Base-by-base conservation (phyloP, 768 basidiomycete species). In the Phanerodontia chrysosporium region DNA sequence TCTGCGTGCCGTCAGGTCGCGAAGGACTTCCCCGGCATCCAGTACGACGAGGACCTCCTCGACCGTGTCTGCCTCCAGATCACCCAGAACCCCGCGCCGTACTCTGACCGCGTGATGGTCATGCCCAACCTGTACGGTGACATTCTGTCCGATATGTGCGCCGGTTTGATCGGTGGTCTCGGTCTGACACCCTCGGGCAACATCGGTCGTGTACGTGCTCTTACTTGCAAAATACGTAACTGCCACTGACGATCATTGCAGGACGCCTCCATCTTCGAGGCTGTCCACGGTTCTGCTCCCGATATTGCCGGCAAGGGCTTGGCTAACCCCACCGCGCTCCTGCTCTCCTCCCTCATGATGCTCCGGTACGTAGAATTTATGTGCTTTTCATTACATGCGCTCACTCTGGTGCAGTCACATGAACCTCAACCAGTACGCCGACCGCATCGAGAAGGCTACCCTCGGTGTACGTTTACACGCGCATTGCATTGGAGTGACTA, bases 201-300 rank as follows among this genome's bases (percentile, higher is more conserved):
- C 77, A 98, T 98, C 72, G 95, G 95, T 65, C 86, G 89, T 66
- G 92, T 92, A 77, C 64, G 87, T 70, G 24, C 49, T 29, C 18
- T n/a, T 21, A n/a, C 21, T 28, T 18, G 6, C 16, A 18, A 36
- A 10, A 16, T 39, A 45, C 22, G 25, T 29, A 39, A 10, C 22
- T 48, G 49, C 13, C 22, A 42, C 61, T 62, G 36, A 67, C n/a
- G 62, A 53, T 63, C 32, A 18, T 8, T 57, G 27, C 64, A 94
- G 90, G 95, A 98, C 74, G 97, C 97, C 35, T 98, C 95, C 57
- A 99, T 99, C 73, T 99, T 98, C 67, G 97, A 99, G 78, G 97
- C 97, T 62, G 97, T 99, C 12, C 97, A 99, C 75, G 97, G 97
- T 58, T 98, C 95, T 21, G 97, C 97, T 7, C 96, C 97, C n/a